These are phyloP conservation scores for Epichloe bromicola DNA, from an alignment of 2,329 filamentous ascomycete species.

Conservation along the genomic window DNA sequence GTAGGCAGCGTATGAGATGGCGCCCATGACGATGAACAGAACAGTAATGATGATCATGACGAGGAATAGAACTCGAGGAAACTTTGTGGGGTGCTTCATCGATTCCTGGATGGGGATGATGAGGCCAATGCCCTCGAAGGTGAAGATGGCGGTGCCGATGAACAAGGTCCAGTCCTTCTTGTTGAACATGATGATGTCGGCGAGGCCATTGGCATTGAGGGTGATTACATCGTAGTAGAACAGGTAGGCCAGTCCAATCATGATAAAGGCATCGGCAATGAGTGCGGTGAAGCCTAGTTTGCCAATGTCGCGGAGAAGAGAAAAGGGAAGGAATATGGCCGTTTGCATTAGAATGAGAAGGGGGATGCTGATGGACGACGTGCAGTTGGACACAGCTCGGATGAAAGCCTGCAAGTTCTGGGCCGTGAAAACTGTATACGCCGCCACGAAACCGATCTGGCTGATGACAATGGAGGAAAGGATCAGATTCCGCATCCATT, in stretches of 20 bases:
- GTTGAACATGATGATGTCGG: constrained; percentile 88
- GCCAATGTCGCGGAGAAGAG: constrained; percentile 88
- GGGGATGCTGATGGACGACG: constrained; percentile 76
- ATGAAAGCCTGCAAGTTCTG: constrained; percentile 94
- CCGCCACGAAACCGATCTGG: constrained; percentile 87
- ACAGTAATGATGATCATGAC: constrained; percentile 95
- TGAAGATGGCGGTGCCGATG: constrained; percentile 97
- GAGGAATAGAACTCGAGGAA: constrained; percentile 72
- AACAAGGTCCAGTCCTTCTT: constrained; percentile 91
- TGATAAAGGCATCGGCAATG: constrained; percentile 86
- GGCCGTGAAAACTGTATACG: constrained; percentile 93
- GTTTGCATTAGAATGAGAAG: constrained; percentile 91
- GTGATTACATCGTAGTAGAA: constrained; percentile 93
- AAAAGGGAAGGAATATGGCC: constrained; percentile 87
- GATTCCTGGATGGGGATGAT: constrained; percentile 98
- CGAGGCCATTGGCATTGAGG: constrained; percentile 59
- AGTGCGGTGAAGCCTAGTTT: constrained; percentile 93
- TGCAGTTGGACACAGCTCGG: constrained; percentile 78
- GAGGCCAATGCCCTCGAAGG: constrained; percentile 92
- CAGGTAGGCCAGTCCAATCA: constrained; percentile 81
- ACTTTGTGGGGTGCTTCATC: constrained; percentile 84
- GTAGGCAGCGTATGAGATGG: constrained; percentile 89
- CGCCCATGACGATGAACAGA: constrained; percentile 82
- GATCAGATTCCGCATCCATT: constrained; percentile 79
- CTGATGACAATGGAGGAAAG: constrained; percentile 86